phyloP scores from a whole-genome alignment of 257 asterid species.

The Solanum lignicaule region DNA sequence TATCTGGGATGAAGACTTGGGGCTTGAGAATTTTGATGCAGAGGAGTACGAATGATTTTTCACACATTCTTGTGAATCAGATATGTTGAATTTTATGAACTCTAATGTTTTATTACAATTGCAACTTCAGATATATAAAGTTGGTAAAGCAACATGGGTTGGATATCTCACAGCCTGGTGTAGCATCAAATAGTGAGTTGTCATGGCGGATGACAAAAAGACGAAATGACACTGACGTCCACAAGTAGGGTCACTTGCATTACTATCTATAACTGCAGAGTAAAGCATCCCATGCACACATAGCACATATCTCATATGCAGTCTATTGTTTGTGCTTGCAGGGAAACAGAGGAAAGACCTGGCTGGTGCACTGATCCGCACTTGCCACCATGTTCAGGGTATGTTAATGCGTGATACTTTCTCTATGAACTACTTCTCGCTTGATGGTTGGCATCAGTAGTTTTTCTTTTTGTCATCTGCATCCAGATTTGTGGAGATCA shows the following conservation, averaged over 20 bases:
- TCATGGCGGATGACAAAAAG: slow-evolving; percentile 78
- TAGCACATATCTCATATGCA: neutral
- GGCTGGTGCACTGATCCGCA: slow-evolving; percentile 87
- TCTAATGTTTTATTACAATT: neutral
- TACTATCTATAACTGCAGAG: neutral
- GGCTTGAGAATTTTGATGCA: slow-evolving; percentile 66
- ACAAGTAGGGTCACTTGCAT: slow-evolving; percentile 41
- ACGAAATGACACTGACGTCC: slow-evolving; percentile 68
- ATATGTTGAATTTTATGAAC: neutral
- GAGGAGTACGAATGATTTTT: slow-evolving; percentile 49
- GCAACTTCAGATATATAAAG: slow-evolving; percentile 44
- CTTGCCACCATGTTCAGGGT: slow-evolving; percentile 98
- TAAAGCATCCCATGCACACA: neutral
- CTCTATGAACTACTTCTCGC: neutral
- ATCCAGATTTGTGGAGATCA: slow-evolving; percentile 86
- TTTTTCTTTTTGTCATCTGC: neutral
- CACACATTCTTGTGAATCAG: neutral
- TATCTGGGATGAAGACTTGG: slow-evolving; percentile 90
- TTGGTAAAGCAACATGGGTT: slow-evolving; percentile 69
- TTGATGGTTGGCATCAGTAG: neutral
- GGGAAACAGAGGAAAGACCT: slow-evolving; percentile 73
- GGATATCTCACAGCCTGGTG: slow-evolving; percentile 91
- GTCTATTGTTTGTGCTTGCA: slow-evolving; percentile 8
- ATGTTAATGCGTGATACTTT: slow-evolving; percentile 13
- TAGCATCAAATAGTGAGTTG: slow-evolving; percentile 61